Evolutionary conservation across 768 basidiomycete species (phyloP).

Genomic region (Panus rudis): DNA sequence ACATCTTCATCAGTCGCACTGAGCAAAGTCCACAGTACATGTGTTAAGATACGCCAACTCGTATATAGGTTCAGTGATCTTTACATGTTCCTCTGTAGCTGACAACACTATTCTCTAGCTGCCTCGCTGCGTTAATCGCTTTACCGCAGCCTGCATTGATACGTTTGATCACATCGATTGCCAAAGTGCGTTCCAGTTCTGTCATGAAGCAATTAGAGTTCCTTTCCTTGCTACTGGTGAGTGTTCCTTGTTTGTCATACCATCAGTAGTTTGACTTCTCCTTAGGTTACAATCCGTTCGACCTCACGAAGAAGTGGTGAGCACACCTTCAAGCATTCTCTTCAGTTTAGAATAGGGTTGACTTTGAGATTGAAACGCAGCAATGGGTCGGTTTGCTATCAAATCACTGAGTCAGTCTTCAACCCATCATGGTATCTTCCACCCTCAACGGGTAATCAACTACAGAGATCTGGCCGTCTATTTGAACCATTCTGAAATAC

Average conservation of each 20-base stretch:
- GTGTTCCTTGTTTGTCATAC: constrained; percentile 16
- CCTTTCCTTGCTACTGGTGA: constrained; percentile 28
- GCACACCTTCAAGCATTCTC: no score
- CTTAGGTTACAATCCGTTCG: constrained; percentile 49
- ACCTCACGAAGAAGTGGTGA: constrained; percentile 53
- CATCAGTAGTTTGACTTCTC: background rate
- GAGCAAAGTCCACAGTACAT: constrained; percentile 27
- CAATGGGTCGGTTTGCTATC: constrained; percentile 45
- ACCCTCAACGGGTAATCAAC: background rate
- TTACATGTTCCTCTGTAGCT: background rate
- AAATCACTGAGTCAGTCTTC: constrained; percentile 35
- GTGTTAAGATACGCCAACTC: constrained; percentile 37
- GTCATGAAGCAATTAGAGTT: constrained; percentile 19
- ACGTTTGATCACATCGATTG: constrained; percentile 38
- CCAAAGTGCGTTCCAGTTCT: constrained; percentile 33
- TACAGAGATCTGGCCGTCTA: constrained; percentile 51
- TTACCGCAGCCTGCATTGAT: constrained; percentile 35
- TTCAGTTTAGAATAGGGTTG: no score
- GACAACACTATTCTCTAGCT: background rate
- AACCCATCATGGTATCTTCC: background rate
- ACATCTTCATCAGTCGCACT: no score
- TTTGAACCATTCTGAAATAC: constrained; percentile 52
- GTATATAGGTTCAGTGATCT: constrained; percentile 18
- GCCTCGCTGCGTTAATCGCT: constrained; percentile 26
- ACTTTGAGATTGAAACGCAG: background rate